Percentiles rank a stretch among this genome's conserved stretches.
phyloP scores from a whole-genome alignment of 2,329 filamentous ascomycete species.

The Ascochyta lentis region DNA sequence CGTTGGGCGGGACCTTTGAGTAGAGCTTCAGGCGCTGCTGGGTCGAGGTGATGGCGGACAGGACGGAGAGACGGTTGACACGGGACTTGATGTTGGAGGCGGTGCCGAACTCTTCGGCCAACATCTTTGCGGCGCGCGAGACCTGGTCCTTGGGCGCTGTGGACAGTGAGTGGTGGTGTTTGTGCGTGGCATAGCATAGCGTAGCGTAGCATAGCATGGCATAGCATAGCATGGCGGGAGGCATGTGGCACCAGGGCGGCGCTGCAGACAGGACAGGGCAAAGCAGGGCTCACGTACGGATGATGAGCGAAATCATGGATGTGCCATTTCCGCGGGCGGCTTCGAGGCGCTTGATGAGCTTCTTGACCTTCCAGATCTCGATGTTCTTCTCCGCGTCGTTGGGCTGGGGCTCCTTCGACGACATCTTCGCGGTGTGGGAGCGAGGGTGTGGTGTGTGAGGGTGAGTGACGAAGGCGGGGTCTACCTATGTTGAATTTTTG shows the following conservation, averaged over 20 bases:
- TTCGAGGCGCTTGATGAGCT: conserved; percentile 98
- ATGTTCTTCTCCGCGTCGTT: conserved; percentile 99
- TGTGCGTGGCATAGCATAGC: background rate
- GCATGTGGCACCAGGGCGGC: background rate
- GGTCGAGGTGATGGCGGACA: conserved; percentile 98
- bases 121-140: conserved; percentile 96
- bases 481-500: conserved; percentile 13
- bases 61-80: conserved; percentile 96
- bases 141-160: conserved; percentile 97
- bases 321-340: conserved; percentile 97
- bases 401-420: conserved; percentile 60
- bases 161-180: conserved; percentile 31
- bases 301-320: conserved; percentile 99
- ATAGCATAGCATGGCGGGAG: too few species aligned
- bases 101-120: conserved; percentile 99
- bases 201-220: too few species aligned
- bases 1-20: conserved; percentile 98
- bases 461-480: conserved; percentile 25
- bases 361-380: conserved; percentile 98
- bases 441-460: conserved; percentile 14
- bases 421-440: conserved; percentile 42
- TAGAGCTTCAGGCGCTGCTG: conserved; percentile 99
- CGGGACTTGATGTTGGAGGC: conserved; percentile 99
- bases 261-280: background rate
- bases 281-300: conserved; percentile 68